Conservation (phyloP, 805 yeast genomes). For the Blastobotrys mokoenaii region DNA sequence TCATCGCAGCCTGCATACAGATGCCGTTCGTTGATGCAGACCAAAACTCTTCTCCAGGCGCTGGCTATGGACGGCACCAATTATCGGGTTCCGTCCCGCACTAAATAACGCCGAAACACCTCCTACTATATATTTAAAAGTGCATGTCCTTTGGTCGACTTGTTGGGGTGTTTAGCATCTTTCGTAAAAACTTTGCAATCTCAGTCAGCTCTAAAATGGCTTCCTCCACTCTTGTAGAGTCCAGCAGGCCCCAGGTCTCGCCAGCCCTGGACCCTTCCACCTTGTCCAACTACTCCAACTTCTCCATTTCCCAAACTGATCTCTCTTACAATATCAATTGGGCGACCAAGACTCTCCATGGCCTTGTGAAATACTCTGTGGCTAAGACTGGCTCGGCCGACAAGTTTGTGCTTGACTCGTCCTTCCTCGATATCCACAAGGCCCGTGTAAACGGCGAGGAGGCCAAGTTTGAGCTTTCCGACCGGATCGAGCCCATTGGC, state of each 20-base stretch:
- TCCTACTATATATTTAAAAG: neutral
- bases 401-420: constrained; percentile 56
- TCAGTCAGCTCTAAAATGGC: constrained; percentile 4
- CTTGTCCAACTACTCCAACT: constrained; percentile 56
- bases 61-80: no score
- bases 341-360: constrained; percentile 41
- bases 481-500: constrained; percentile 36
- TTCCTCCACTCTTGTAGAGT: constrained; percentile 7
- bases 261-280: constrained; percentile 61
- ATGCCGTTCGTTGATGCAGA: no score
- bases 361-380: constrained; percentile 46
- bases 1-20: no score
- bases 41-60: no score
- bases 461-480: constrained; percentile 25
- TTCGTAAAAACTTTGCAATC: neutral
- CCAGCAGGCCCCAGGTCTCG: constrained; percentile 8
- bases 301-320: constrained; percentile 43
- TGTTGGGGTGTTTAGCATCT: neutral
- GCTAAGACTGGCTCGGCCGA: constrained; percentile 19
- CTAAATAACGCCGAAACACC: no score
- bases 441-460: constrained; percentile 35
- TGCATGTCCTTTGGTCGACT: neutral
- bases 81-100: neutral
- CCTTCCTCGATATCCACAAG: constrained; percentile 42
- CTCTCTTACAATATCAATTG: constrained; percentile 51